Conservation (phyloP, 2,329 filamentous ascomycete genomes). For the Talaromyces verruculosus region DNA sequence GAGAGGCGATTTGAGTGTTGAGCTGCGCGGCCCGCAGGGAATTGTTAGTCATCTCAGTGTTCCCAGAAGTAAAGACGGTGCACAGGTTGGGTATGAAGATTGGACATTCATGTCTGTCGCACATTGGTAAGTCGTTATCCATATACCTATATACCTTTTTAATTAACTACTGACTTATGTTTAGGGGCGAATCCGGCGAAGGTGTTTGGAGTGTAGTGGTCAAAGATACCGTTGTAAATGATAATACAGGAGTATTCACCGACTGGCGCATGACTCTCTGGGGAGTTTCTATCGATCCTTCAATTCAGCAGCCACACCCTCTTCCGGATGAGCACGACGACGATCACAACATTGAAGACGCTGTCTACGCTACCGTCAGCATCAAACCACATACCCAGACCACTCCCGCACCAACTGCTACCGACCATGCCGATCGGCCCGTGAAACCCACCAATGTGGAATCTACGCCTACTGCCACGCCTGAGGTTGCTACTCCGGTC, state of each 20-base stretch:
- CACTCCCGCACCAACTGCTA: conserved; percentile 50
- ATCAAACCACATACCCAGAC: conserved; percentile 50
- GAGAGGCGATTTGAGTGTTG: conserved; percentile 88
- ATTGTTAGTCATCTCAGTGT: conserved; percentile 81
- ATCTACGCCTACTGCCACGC: conserved; percentile 25
- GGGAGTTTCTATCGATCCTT: conserved; percentile 80
- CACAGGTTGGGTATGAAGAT: conserved; percentile 72
- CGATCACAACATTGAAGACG: conserved; percentile 69
- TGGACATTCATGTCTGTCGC: conserved; percentile 99
- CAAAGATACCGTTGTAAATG: conserved; percentile 78
- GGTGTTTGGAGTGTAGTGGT: conserved; percentile 91
- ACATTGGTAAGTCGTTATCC: conserved; percentile 69
- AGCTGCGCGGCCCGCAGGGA: conserved; percentile 79
- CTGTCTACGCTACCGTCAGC: conserved; percentile 64
- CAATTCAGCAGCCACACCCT: conserved; percentile 71
- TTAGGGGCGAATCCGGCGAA: conserved; percentile 79
- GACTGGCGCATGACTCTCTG: conserved; percentile 95
- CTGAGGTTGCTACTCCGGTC: conserved; percentile 26
- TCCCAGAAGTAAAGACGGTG: conserved; percentile 67
- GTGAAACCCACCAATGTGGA: conserved; percentile 53
- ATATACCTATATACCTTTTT: not conserved
- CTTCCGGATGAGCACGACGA: conserved; percentile 83
- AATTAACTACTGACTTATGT: not conserved
- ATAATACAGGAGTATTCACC: conserved; percentile 71
- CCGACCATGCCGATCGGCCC: conserved; percentile 66